Conservation (phyloP, 768 basidiomycete genomes). For the Botryobasidium botryosum region DNA sequence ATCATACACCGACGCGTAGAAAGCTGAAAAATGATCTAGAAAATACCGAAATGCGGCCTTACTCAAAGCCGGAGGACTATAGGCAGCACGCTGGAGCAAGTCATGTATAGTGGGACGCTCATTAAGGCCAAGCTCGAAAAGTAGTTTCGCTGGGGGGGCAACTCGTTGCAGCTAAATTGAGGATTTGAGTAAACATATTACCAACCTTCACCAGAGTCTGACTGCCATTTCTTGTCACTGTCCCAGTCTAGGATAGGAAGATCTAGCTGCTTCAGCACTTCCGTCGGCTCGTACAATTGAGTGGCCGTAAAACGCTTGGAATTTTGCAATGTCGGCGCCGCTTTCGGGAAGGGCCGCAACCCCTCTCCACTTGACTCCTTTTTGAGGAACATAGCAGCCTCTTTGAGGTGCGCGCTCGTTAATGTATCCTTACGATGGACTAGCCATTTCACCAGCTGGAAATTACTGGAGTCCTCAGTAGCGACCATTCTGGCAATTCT, state of each 20-base stretch:
- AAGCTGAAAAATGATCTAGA: constrained; percentile 50
- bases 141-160: constrained; percentile 45
- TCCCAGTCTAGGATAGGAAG: constrained; percentile 87
- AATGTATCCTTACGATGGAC: constrained; percentile 58
- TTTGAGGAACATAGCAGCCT: no score
- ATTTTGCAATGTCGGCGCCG: constrained; percentile 8
- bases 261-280: constrained; percentile 49
- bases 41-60: constrained; percentile 62
- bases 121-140: constrained; percentile 56
- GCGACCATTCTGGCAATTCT: constrained; percentile 63
- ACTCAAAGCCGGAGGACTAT: constrained; percentile 33
- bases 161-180: not conserved
- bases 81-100: constrained; percentile 52
- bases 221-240: constrained; percentile 61
- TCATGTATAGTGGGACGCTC: constrained; percentile 25
- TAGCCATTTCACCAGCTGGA: constrained; percentile 74
- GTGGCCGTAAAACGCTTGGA: constrained; percentile 13
- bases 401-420: constrained; percentile 31
- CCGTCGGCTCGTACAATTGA: constrained; percentile 73
- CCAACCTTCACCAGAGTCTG: constrained; percentile 82
- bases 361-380: no score
- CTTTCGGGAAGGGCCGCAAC: constrained; percentile 41
- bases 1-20: constrained; percentile 41
- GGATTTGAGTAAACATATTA: no score
- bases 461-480: constrained; percentile 77